Evolutionary conservation across 2,329 filamentous ascomycete species (phyloP), one percentile per base, ranked within the genome.

Genomic region (Trichophyton mentagrophytes): DNA sequence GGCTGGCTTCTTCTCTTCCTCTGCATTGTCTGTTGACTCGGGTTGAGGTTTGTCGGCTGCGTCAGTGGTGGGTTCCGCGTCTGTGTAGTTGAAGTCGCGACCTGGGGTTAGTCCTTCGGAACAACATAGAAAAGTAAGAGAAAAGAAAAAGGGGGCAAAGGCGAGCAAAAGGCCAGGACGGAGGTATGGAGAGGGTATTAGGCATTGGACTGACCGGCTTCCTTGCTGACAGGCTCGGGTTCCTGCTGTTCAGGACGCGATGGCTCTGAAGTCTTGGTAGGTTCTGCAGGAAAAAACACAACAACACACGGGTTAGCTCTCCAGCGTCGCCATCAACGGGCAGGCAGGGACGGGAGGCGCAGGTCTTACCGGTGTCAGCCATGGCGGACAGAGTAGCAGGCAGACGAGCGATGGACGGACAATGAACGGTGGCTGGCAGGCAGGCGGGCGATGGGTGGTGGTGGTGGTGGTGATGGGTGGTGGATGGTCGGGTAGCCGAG

Each of bases 341-440:
- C 36, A 22, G 40, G 13, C 20, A 49, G 36, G 25, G 30, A 57
- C 36, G 33, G 68, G 65, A 6, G 68, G 64, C 62, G 69, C 64
- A 62, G 70, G 67, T 15, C 65, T 70, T 68, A 57, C 70, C 70
- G 61, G 72, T 70, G 61, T 76, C 74, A 63, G 74, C 70, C 70
- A 76, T 76, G 64, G 65, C 47, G 64, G 58, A 33, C 56, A 63
- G 49, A 49, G 44, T 51, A 46, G 57, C 8, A 30, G 57, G 33
- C 30, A 46, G 22, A 59, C 44, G 58, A 17, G 15, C 42, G 58
- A 55, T 36, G 33, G 47, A 36, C 7, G 44, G 42, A 3, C 44
- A 51, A 36, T 25, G 42, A 49, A 13, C 13, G 25, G 38, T 7
- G 40, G 58, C n/a, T 53, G 33, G 44, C 49, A 27, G 40, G 58